Base-by-base conservation (phyloP, 2,329 filamentous ascomycete species). In the Colletotrichum sp. region DNA sequence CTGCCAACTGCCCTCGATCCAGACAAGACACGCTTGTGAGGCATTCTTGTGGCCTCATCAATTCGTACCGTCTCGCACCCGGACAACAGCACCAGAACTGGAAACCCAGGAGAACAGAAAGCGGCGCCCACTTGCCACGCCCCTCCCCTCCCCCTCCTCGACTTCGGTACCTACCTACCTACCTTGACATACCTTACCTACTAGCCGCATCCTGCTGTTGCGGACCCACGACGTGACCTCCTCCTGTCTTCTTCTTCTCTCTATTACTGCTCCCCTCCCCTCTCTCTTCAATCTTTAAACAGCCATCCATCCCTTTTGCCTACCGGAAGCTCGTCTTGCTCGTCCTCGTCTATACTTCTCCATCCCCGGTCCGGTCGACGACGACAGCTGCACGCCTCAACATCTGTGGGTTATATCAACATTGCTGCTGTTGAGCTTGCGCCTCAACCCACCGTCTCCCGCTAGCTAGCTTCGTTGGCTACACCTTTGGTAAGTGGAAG, bases 141-240 rank as follows among this genome's bases (percentile, higher is more conserved):
- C 44, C 44, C 44, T 52, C 44, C 44, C 44, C 44, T 52, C n/a
- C 44, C 44, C 44, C 63, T 39, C 55, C 27, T 32, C 25, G 28
- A 60, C 71, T 55, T 65, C 59, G 36, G 70, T 74, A 67, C 59
- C 52, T 13, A 30, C 69, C 64, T 71, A 67, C 39, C 64, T 67
- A 66, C 64, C 36, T 52, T 52, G 44, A 52, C 44, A 52, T 57
- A 48, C 22, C n/a, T 34, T 63, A 68, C 64, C 27, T 60, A 73
- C 74, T 69, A 60, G 64, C 44, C 59, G 64, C 57, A 52, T 65
- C 25, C 71, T 59, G 34, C 52, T 48, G 22, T 68, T 65, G 44
- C 73, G 25, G 25, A 60, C 70, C 68, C 52, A 75, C 70, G 70
- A 72, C 64, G 70, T 74, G 64, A 71, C 68, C 60, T 55, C 32